phyloP scores from a whole-genome alignment of 306 rosid species.

The Datisca glomerata region DNA sequence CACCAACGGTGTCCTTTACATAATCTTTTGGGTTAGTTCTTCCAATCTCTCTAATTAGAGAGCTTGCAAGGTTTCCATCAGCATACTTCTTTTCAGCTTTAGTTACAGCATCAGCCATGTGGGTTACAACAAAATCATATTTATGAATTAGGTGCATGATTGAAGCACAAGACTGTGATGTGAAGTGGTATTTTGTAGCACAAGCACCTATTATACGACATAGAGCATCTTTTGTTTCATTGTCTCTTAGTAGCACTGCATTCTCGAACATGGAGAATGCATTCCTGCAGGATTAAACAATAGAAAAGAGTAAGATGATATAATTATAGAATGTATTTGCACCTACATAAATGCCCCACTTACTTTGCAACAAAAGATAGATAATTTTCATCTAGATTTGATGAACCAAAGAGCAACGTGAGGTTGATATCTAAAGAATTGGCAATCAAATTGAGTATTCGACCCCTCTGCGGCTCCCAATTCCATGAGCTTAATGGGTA shows the following conservation, averaged over 20 bases:
- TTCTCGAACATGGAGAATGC: conserved; percentile 77
- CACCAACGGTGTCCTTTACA: conserved; percentile 75
- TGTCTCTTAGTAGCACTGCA: conserved; percentile 45
- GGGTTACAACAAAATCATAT: conserved; percentile 78
- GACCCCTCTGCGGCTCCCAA: conserved; percentile 80
- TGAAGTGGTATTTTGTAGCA: conserved; percentile 75
- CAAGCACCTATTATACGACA: conserved; percentile 83
- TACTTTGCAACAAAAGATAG: conserved; percentile 70
- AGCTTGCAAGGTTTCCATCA: conserved; percentile 72
- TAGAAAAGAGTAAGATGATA: conserved; percentile 5
- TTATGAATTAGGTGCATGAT: conserved; percentile 82
- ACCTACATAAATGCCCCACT: conserved; percentile 12
- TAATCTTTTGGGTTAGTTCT: conserved; percentile 87
- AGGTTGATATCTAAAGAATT: conserved; percentile 86
- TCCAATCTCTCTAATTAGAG: conserved; percentile 81
- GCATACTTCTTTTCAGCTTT: conserved; percentile 73
- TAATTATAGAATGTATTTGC: neutral
- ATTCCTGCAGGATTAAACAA: conserved; percentile 33
- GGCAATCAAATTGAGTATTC: conserved; percentile 75
- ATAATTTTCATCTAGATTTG: conserved; percentile 61
- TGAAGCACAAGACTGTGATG: conserved; percentile 80
- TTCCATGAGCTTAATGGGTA: conserved; percentile 47
- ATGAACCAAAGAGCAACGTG: conserved; percentile 62
- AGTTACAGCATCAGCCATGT: conserved; percentile 72
- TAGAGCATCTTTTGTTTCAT: conserved; percentile 60